Conservation (phyloP, 1,284 basidiomycete species). For the Sporisorium sorghi region DNA sequence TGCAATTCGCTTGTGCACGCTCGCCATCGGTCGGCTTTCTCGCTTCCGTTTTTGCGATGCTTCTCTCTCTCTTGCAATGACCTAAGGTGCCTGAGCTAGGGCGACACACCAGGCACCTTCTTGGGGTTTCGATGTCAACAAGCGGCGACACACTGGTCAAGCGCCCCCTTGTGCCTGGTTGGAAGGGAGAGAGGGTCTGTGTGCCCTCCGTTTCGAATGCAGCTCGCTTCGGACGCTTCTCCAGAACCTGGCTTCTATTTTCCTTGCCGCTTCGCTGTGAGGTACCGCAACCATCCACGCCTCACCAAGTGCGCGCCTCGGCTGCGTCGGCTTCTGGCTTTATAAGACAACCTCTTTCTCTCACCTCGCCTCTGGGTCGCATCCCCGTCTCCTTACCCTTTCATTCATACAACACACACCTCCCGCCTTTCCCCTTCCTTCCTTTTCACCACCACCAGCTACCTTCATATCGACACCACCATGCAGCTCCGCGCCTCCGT, state of each 20-base stretch:
- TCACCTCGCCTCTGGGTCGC: neutral
- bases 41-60: slow-evolving; percentile 2
- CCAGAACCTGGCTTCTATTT: slow-evolving; percentile 20
- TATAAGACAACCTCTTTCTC: slow-evolving; percentile 4
- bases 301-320: slow-evolving; percentile 1
- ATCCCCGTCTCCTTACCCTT: slow-evolving; percentile 4
- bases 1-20: too few species aligned
- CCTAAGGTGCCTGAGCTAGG: slow-evolving; percentile 10
- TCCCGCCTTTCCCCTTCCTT: neutral
- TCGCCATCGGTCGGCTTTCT: neutral
- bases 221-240: slow-evolving; percentile 47
- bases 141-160: too few species aligned
- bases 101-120: slow-evolving; percentile 8
- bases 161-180: neutral
- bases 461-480: neutral
- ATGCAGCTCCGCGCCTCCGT: slow-evolving; percentile 48
- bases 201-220: slow-evolving; percentile 18
- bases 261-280: too few species aligned
- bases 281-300: slow-evolving; percentile 16
- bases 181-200: too few species aligned
- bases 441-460: slow-evolving; percentile 16
- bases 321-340: neutral
- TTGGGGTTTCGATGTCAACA: too few species aligned
- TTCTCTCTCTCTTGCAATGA: neutral
- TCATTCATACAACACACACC: neutral